Evolutionary conservation across 139 green algal genomes (phyloP).

Genomic region (Chloropicon primus): DNA sequence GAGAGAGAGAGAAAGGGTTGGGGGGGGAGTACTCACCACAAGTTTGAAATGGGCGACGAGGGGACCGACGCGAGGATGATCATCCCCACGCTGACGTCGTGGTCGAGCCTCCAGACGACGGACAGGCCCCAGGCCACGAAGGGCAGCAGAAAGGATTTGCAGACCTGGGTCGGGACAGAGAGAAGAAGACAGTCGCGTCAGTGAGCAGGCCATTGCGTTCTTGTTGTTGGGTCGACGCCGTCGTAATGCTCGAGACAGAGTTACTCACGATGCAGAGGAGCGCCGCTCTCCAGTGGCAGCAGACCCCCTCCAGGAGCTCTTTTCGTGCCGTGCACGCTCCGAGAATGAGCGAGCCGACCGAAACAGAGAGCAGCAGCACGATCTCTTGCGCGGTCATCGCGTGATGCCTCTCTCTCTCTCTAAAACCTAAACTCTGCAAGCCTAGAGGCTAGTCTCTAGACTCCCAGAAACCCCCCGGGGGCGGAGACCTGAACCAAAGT

Average conservation of each 20-base stretch:
- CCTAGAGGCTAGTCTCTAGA: too few species aligned
- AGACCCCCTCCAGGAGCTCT: background rate
- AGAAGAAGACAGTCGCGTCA: too few species aligned
- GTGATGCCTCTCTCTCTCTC: too few species aligned
- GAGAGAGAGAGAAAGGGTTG: too few species aligned
- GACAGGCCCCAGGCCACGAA: background rate
- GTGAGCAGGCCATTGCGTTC: too few species aligned
- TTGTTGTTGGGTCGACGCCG: too few species aligned
- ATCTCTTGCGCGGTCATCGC: background rate
- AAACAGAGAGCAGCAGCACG: background rate
- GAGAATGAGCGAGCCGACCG: background rate
- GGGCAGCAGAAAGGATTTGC: background rate
- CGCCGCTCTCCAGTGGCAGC: background rate
- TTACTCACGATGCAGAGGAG: background rate
- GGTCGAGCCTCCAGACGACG: background rate
- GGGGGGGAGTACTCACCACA: background rate
- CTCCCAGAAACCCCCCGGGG: too few species aligned
- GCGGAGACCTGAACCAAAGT: too few species aligned
- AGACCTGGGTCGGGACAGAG: background rate
- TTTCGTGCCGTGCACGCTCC: background rate
- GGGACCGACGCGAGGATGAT: background rate
- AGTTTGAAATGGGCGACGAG: background rate
- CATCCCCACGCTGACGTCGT: background rate
- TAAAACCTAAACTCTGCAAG: too few species aligned
- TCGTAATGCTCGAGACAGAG: too few species aligned